Conservation (phyloP, 768 basidiomycete genomes). For the Suillus spraguei region DNA sequence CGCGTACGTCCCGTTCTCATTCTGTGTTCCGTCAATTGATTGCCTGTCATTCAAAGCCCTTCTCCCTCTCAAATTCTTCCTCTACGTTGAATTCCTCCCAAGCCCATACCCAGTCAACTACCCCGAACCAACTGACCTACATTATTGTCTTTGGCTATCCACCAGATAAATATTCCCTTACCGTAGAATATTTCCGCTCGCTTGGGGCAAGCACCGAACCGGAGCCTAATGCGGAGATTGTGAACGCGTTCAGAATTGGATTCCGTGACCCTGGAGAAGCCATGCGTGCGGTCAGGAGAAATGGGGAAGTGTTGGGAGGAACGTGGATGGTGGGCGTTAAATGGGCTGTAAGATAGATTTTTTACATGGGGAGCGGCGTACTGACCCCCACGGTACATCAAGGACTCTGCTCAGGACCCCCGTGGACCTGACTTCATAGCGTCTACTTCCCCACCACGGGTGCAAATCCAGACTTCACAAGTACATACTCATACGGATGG, state of each 20-base stretch:
- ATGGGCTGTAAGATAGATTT: conserved; percentile 63
- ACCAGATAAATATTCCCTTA: conserved; percentile 69
- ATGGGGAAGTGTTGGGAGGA: conserved; percentile 76
- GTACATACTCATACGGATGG: conserved; percentile 15
- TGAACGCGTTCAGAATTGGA: conserved; percentile 83
- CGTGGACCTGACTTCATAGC: conserved; percentile 22
- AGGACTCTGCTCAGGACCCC: conserved; percentile 57
- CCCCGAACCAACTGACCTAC: conserved; percentile 49
- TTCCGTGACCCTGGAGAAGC: conserved; percentile 75
- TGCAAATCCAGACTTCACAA: conserved; percentile 15
- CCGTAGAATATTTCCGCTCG: conserved; percentile 74
- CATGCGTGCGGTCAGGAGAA: conserved; percentile 76
- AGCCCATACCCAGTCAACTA: conserved; percentile 29
- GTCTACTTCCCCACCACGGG: conserved; percentile 9
- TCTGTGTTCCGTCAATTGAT: background rate
- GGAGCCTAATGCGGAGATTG: conserved; percentile 65
- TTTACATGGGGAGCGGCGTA: conserved; percentile 6
- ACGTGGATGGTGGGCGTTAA: conserved; percentile 86
- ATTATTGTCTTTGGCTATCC: conserved; percentile 92
- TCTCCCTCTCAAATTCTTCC: conserved; percentile 25
- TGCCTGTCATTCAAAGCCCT: conserved; percentile 13
- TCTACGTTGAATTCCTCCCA: conserved; percentile 17
- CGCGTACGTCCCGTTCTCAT: conserved; percentile 20
- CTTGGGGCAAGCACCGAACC: conserved; percentile 72
- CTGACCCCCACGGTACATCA: background rate